Base-by-base conservation (phyloP, 163 green algal genomes). In the Chlamydomonas reinhardtii region DNA sequence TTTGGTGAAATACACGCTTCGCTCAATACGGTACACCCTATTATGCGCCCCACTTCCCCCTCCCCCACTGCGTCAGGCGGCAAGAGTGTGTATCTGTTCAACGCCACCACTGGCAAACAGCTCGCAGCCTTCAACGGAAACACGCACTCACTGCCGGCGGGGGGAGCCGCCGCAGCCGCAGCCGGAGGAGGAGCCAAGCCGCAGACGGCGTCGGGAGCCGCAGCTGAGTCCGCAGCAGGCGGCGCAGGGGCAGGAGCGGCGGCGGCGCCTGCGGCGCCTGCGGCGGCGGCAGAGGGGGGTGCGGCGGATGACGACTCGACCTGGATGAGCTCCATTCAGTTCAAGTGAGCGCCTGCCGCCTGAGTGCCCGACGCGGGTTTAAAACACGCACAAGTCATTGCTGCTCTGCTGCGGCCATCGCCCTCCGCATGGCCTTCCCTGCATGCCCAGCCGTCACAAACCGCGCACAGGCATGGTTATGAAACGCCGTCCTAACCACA, bases 91-190 rank as follows among this genome's bases (percentile, higher is more conserved):
- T 66, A 56, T 37, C n/a, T 87, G 56, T 87, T 73, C 81, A 87
- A 87, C 71, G 27, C 70, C 34, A 59, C 70, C 56, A 87, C 81
- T 8, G 81, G 81, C 27, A 87, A 80, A 37, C 74, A 79, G 32
- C 56, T 87, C 17, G 81, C 71, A 32, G 68, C 32, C 12, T 5
- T 43, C 43, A n/a, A 37, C 25, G 76, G 16, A 15, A 73, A 73
- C 24, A 17, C 62, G 2, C 24, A 65, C 59, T 22, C 59, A 14
- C 48, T 56, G 52, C 19, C 29, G 1, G 52, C 14, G 31, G 64
- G 2, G 25, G 74, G 4, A 37, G 54, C 11, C 24, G 34, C 22
- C 31, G 32, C 6, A 20, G n/a, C 4, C 59, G 5, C 11, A 14
- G 3, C 37, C n/a, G n/a, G n/a, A n/a, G n/a, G n/a, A n/a, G n/a